phyloP scores from a whole-genome alignment of 768 basidiomycete species.

The Podaxis rugospora region DNA sequence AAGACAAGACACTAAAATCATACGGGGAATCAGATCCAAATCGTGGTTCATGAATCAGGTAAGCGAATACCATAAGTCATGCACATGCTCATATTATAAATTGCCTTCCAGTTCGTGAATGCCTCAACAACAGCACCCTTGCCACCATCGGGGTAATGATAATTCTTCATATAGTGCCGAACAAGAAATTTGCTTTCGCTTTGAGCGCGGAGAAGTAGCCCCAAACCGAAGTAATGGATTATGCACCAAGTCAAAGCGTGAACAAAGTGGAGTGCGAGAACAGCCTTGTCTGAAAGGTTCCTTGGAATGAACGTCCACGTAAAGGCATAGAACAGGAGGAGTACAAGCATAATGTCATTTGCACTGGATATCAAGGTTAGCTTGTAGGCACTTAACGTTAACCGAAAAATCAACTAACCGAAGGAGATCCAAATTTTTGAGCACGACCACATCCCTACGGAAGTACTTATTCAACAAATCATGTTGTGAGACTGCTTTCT shows the following conservation, averaged over 20 bases:
- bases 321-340: slow-evolving; percentile 69
- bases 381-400: slow-evolving; percentile 6
- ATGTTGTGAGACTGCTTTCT: slow-evolving; percentile 62
- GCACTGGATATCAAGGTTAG: slow-evolving; percentile 45
- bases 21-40: slow-evolving; percentile 6
- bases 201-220: slow-evolving; percentile 79
- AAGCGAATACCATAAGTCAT: slow-evolving; percentile 81
- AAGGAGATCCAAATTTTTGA: slow-evolving; percentile 80
- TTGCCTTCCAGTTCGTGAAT: slow-evolving; percentile 90
- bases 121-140: slow-evolving; percentile 87
- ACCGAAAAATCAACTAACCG: slow-evolving; percentile 45
- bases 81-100: slow-evolving; percentile 89
- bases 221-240: slow-evolving; percentile 87
- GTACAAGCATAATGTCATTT: slow-evolving; percentile 75
- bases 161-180: slow-evolving; percentile 91
- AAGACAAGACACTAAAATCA: slow-evolving; percentile 66
- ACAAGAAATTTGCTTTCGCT: slow-evolving; percentile 86
- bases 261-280: slow-evolving; percentile 66
- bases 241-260: slow-evolving; percentile 85
- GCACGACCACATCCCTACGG: slow-evolving; percentile 76
- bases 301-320: slow-evolving; percentile 54
- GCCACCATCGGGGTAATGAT: slow-evolving; percentile 78
- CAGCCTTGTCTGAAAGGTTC: slow-evolving; percentile 37
- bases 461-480: slow-evolving; percentile 91
- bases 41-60: not conserved